These are phyloP conservation scores for Craspedostauros australis DNA, from an alignment of 108 stramenopile genomes.

Conservation along the genomic window DNA sequence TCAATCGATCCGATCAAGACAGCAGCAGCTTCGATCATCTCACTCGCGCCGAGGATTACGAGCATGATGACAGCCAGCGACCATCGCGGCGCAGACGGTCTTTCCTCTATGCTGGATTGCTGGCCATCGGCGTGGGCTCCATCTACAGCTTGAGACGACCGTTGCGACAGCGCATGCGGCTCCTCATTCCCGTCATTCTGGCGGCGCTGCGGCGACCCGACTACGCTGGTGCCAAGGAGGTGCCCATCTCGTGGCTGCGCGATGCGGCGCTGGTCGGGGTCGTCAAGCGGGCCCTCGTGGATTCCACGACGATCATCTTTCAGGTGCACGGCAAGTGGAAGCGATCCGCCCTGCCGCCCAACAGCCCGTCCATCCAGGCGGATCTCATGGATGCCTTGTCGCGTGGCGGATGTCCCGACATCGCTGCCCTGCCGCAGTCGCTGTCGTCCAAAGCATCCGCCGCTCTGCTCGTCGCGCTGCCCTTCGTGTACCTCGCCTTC, in stretches of 20 bases:
- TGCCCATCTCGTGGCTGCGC: slow-evolving; percentile 24
- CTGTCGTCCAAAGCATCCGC: slow-evolving; percentile 36
- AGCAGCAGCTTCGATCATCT: no score
- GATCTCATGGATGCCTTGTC: slow-evolving; percentile 47
- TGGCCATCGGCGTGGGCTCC: no score
- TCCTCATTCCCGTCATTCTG: no score
- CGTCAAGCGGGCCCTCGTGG: slow-evolving; percentile 25
- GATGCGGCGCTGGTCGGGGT: slow-evolving; percentile 21
- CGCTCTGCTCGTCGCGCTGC: slow-evolving; percentile 53
- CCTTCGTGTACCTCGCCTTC: slow-evolving; percentile 76
- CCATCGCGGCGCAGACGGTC: no score
- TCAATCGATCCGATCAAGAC: no score
- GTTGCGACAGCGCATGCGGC: no score
- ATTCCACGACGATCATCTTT: slow-evolving; percentile 15
- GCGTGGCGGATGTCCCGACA: slow-evolving; percentile 31
- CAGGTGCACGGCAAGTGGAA: slow-evolving; percentile 37
- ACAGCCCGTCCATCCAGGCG: slow-evolving; percentile 39
- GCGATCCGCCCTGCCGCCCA: slow-evolving; percentile 43
- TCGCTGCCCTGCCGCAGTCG: slow-evolving; percentile 56
- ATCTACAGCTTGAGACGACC: no score
- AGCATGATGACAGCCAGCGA: no score
- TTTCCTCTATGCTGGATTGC: no score
- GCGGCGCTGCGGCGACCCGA: no score
- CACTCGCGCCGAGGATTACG: no score
- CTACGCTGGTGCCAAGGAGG: slow-evolving; percentile 10